These are phyloP conservation scores for Globisporangium echinulatum DNA, from an alignment of 352 stramenopile genomes.

Conservation along the genomic window DNA sequence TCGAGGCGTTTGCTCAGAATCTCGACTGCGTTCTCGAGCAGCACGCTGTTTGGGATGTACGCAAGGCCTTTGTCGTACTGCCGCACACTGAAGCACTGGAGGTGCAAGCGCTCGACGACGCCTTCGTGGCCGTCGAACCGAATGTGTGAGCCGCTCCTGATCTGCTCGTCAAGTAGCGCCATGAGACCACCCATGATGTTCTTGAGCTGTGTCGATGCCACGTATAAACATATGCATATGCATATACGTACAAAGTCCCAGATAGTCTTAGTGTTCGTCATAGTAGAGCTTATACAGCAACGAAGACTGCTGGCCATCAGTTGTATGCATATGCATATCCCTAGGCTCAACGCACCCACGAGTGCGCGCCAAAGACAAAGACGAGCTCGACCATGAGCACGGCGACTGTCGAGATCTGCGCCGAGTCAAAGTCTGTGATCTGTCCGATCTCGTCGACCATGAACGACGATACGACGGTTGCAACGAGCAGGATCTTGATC, in stretches of 20 bases:
- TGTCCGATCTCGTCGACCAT: constrained; percentile 77
- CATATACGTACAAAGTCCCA: constrained; percentile 4
- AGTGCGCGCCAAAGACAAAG: constrained; percentile 70
- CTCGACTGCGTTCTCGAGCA: constrained; percentile 67
- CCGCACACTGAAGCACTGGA: constrained; percentile 75
- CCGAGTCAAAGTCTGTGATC: constrained; percentile 77
- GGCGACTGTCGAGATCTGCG: constrained; percentile 69
- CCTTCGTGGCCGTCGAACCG: constrained; percentile 71
- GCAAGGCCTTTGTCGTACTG: constrained; percentile 78
- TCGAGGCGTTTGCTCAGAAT: constrained; percentile 67
- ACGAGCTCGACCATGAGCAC: constrained; percentile 80
- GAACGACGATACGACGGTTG: constrained; percentile 74
- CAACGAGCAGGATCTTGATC: constrained; percentile 80
- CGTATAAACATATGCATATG: neutral
- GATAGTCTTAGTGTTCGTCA: neutral
- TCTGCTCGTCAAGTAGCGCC: constrained; percentile 74
- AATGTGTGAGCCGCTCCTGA: constrained; percentile 72
- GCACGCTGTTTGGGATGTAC: constrained; percentile 76
- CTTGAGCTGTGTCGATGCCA: constrained; percentile 42
- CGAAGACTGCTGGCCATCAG: no score
- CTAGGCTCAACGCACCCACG: constrained; percentile 42
- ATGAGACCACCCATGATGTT: constrained; percentile 83
- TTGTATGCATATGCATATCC: no score
- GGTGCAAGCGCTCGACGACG: constrained; percentile 75
- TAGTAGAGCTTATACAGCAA: neutral